Evolutionary conservation across 345 rosid genomes (phyloP), one percentile per base, ranked within the genome.

Genomic region (Ailanthus altissimus): DNA sequence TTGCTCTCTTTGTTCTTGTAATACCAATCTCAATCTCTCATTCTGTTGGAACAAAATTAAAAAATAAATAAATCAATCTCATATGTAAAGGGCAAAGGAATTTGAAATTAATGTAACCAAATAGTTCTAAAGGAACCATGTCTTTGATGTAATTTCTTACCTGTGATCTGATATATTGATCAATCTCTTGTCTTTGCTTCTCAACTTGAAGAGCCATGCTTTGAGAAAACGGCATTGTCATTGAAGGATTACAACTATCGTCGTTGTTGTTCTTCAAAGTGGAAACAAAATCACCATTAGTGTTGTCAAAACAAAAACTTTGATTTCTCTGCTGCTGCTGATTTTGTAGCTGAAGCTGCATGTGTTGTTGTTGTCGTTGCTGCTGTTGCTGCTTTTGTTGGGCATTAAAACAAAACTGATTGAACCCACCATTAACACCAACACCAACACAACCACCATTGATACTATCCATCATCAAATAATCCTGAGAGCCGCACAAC

Each of bases 151-250:
- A 7, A 0, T n/a, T 10, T 21, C 86, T 42, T 56, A 94, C 98
- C 98, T 94, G 97, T 42, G 81, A 47, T 77, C 74, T 87, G 73
- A 93, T 80, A 59, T 81, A 88, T 62, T 84, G 86, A 75, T 93
- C 92, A 57, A 90, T 81, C 78, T 88, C 97, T 63, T 80, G 91
- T n/a, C 57, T 80, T 73, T 94, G 93, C 47, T 83, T 89, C 78
- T 86, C 86, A 36, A 81, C 81, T 5, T 75, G 79, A 51, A 77
- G 67, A 56, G 64, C 81, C 65, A 85, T 26, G 58, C 20, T 63
- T 46, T 81, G 84, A 46, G 82, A 65, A 16, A 65, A 36, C 1
- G 77, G 61, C 43, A 62, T 21, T 23, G 74, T 32, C 38, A 32
- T 32, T 8, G 28, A 72, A 23, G 20, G 51, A 43, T 7, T 15